Conservation (phyloP, 192 early-diverging fungal species). For the Podila minutissima region DNA sequence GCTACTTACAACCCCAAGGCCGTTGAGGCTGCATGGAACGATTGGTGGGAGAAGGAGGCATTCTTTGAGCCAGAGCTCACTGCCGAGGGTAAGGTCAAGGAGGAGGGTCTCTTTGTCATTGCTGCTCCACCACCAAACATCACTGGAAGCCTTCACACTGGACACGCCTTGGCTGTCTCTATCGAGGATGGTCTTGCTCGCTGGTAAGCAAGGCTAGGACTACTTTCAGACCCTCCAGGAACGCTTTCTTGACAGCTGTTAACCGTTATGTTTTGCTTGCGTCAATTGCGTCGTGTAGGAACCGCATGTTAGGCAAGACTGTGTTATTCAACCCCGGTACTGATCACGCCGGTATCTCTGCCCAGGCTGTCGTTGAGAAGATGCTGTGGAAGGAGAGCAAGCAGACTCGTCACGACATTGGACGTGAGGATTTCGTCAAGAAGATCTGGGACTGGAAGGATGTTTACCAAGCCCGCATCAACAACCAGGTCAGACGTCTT, state of each 20-base stretch:
- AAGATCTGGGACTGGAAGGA: slow-evolving; percentile 98
- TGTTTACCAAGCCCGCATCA: slow-evolving; percentile 82
- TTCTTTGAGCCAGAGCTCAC: slow-evolving; percentile 89
- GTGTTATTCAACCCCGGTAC: slow-evolving; percentile 94
- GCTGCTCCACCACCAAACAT: slow-evolving; percentile 99
- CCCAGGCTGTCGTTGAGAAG: slow-evolving; percentile 98
- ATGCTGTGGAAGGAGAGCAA: slow-evolving; percentile 86
- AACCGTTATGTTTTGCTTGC: not conserved
- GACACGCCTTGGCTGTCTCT: slow-evolving; percentile 92
- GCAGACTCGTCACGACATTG: slow-evolving; percentile 90
- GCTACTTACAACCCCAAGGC: slow-evolving; percentile 86
- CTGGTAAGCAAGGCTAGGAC: slow-evolving; percentile 64
- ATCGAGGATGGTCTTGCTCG: slow-evolving; percentile 95
- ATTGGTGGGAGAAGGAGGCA: slow-evolving; percentile 96
- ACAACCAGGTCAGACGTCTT: slow-evolving; percentile 88
- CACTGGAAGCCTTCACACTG: slow-evolving; percentile 95
- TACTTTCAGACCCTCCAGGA: not conserved
- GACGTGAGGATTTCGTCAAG: slow-evolving; percentile 89
- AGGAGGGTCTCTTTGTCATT: slow-evolving; percentile 89
- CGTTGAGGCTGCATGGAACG: slow-evolving; percentile 97
- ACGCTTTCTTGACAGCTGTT: not conserved
- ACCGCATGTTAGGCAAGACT: slow-evolving; percentile 97
- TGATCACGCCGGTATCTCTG: slow-evolving; percentile 98
- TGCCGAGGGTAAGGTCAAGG: slow-evolving; percentile 73
- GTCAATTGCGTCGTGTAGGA: slow-evolving; percentile 46